These are phyloP conservation scores for Cardamine chenopodiifolia DNA, from an alignment of 345 rosid species.

Conservation along the genomic window DNA sequence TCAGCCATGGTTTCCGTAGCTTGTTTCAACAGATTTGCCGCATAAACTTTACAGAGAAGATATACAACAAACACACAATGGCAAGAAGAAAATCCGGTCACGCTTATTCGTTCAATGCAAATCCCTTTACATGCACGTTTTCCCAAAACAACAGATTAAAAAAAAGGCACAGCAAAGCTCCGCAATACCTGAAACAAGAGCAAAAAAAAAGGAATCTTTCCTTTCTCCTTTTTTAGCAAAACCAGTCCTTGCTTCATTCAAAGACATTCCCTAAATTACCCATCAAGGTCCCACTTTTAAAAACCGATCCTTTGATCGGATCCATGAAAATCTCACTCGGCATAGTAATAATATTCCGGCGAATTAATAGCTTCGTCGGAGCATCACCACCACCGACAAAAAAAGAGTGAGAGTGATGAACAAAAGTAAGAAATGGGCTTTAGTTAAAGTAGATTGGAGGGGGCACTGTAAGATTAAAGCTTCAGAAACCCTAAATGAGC, in stretches of 20 bases:
- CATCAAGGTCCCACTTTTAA: conserved; percentile 27
- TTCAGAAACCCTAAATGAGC: conserved; percentile 23
- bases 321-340: conserved; percentile 12
- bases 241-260: conserved; percentile 37
- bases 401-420: not conserved
- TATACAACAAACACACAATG: conserved; percentile 15
- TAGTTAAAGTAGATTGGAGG: conserved; percentile 35
- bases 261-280: conserved; percentile 36
- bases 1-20: conserved; percentile 14
- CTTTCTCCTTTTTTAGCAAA: conserved; percentile 22
- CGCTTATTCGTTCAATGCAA: conserved; percentile 52
- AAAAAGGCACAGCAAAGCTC: conserved; percentile 39
- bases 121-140: conserved; percentile 66
- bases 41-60: conserved; percentile 26
- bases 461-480: conserved; percentile 39
- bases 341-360: conserved; percentile 31
- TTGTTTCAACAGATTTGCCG: conserved; percentile 25
- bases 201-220: conserved; percentile 28
- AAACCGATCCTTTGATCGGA: conserved; percentile 32
- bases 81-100: conserved; percentile 47
- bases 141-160: conserved; percentile 28
- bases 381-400: conserved; percentile 35
- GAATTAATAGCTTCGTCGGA: conserved; percentile 26
- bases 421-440: conserved; percentile 28
- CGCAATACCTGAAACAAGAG: conserved; percentile 39